Conservation (phyloP, 2,329 filamentous ascomycete species). For the Capronia coronata region DNA sequence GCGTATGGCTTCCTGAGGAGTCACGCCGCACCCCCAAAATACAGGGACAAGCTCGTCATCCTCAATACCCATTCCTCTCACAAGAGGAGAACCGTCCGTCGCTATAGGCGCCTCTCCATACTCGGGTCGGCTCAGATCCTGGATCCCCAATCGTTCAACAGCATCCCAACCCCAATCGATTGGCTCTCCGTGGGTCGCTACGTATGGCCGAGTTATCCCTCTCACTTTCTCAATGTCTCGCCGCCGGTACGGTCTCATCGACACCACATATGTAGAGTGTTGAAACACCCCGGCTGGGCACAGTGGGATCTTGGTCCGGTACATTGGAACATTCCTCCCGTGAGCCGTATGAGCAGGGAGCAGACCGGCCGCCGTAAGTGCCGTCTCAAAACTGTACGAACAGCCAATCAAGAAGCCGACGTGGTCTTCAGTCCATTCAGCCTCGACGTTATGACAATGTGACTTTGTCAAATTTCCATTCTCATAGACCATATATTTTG, state of each 20-base stretch:
- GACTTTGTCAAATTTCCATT: conserved; percentile 40
- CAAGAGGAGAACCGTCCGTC: conserved; percentile 33
- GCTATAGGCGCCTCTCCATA: conserved; percentile 50
- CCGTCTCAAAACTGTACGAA: conserved; percentile 57
- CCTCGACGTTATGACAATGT: conserved; percentile 40
- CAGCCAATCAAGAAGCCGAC: conserved; percentile 60
- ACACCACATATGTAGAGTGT: conserved; percentile 52
- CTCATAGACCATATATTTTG: conserved; percentile 54
- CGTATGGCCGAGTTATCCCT: conserved; percentile 50
- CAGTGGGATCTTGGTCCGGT: conserved; percentile 51
- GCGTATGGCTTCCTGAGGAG: conserved; percentile 59
- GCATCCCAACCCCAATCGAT: conserved; percentile 60
- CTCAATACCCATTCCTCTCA: conserved; percentile 26
- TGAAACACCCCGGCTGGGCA: conserved; percentile 55
- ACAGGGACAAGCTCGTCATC: conserved; percentile 46
- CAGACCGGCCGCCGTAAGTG: conserved; percentile 47
- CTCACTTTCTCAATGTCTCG: conserved; percentile 49
- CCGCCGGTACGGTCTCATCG: conserved; percentile 54
- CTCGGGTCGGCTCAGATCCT: conserved; percentile 47
- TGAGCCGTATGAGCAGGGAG: conserved; percentile 46
- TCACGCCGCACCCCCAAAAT: conserved; percentile 62
- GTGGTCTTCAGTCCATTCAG: conserved; percentile 53
- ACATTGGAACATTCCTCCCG: conserved; percentile 55
- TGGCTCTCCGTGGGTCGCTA: conserved; percentile 57
- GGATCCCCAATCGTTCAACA: conserved; percentile 47